Base-by-base conservation (phyloP, 805 yeast species). In the Ogataea paradorogensis region DNA sequence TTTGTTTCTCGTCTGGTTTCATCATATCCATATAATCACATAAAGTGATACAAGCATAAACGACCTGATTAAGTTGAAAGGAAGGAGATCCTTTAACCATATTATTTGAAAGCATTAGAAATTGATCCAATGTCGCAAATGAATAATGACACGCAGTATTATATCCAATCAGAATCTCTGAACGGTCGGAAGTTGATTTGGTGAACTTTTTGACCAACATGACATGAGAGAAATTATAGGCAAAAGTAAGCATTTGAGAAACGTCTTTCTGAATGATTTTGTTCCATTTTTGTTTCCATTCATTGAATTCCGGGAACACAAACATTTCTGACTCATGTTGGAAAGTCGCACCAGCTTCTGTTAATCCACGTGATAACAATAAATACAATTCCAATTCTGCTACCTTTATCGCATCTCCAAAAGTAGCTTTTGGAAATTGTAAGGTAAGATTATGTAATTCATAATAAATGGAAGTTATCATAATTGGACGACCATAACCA, bases 21-120 rank as follows among this genome's bases (percentile, higher is more conserved):
- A 70, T 66, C 45, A 62, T 55, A 35, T 61, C 62, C 13, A 75
- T 54, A 44, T 64, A 69, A 33, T 75, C 79, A 50, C 76, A 72
- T 16, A 78, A 56, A 0, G 78, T 71, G 27, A 76, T 51, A 50
- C 80, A 74, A 0, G 80, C 71, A 53, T 76, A 78, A 6, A 77
- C 74, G 14, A 77, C 65, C 46, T 76, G 77, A 45, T 73, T 69
- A 37, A 75, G 56, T 3, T 77, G 67, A 35, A 71, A 68, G 1
- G 69, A 67, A 1, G 84, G 83, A 8, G 80, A 73, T 0, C 82
- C 82, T 48, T 71, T 71, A 1, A 78, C 70, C 20, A 73, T 52
- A 2, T 70, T 59, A 4, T 73, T 62, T 3, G 76, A 71, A 15
- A 76, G 53, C 18, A 65, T 54, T 11, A 76, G 51, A 40, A 76